Evolutionary conservation across 164 flowering plant species (phyloP).

Genomic region (Tinospora cordifolia): DNA sequence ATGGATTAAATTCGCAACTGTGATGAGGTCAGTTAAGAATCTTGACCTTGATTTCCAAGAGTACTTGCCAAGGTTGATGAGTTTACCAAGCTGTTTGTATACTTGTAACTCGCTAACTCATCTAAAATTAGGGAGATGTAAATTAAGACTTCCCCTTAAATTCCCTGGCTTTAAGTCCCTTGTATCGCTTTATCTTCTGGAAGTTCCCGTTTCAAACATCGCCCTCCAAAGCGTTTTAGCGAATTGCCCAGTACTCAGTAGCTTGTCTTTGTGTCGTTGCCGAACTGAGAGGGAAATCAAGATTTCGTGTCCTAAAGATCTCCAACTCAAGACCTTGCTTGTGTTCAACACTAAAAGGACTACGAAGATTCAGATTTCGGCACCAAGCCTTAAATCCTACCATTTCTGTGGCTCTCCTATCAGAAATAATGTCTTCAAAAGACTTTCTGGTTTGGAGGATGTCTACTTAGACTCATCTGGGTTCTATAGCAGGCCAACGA

Average conservation of each 20-base stretch:
- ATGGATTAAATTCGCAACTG: background rate
- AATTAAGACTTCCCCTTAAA: background rate
- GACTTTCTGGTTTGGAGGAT: conserved; percentile 1
- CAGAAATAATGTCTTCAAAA: too few relatives aligned
- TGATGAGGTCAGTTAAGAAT: background rate
- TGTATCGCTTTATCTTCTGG: background rate
- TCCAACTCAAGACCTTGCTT: background rate
- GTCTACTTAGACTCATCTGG: background rate
- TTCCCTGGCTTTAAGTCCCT: conserved; percentile 4
- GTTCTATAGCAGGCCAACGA: background rate
- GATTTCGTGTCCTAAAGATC: background rate
- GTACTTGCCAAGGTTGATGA: too few relatives aligned
- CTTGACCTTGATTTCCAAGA: conserved; percentile 7
- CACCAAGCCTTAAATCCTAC: conserved; percentile 5
- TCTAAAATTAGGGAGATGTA: background rate
- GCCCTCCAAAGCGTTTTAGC: background rate
- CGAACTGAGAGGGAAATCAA: too few relatives aligned
- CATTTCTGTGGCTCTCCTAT: conserved; percentile 2
- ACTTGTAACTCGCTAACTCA: too few relatives aligned
- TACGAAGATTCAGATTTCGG: background rate
- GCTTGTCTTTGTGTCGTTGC: conserved; percentile 3
- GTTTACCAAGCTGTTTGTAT: too few relatives aligned
- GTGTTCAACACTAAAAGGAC: background rate
- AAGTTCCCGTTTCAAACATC: background rate
- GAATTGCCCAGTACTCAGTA: background rate